phyloP scores from a whole-genome alignment of 2,329 filamentous ascomycete species.

The Tricladium varicosporioides region DNA sequence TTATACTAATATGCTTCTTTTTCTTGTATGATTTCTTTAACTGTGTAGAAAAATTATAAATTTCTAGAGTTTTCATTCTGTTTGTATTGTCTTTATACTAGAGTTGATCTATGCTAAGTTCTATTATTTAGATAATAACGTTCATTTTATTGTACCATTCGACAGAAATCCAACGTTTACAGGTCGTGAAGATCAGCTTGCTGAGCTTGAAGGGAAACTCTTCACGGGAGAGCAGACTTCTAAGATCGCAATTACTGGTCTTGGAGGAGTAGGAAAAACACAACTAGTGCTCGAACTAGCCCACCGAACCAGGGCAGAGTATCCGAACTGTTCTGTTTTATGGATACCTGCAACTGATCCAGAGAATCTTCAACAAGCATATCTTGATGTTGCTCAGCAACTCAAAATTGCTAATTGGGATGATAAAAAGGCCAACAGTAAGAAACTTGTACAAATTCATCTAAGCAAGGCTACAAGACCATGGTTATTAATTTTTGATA shows the following conservation, averaged over 20 bases:
- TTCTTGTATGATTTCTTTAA: too few relatives aligned
- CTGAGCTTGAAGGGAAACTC: slow-evolving; percentile 30
- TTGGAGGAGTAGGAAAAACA: slow-evolving; percentile 44
- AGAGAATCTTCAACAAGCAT: slow-evolving; percentile 41
- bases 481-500: slow-evolving; percentile 42
- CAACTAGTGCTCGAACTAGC: slow-evolving; percentile 41
- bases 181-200: slow-evolving; percentile 18
- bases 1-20: too few relatives aligned
- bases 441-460: slow-evolving; percentile 12
- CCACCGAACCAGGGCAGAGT: slow-evolving; percentile 36
- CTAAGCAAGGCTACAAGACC: slow-evolving; percentile 26
- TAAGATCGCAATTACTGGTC: slow-evolving; percentile 32
- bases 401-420: slow-evolving; percentile 23
- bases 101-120: too few relatives aligned
- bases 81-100: too few relatives aligned
- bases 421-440: slow-evolving; percentile 13
- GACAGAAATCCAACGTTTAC: too few relatives aligned
- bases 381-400: slow-evolving; percentile 34
- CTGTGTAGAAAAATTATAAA: too few relatives aligned
- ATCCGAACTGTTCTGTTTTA: slow-evolving; percentile 40
- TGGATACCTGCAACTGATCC: slow-evolving; percentile 42
- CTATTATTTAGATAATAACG: not conserved
- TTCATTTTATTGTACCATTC: slow-evolving; percentile 16
- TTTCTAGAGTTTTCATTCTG: too few relatives aligned
- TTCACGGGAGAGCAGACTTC: slow-evolving; percentile 8